Conservation (phyloP, 1,284 basidiomycete species). For the Afroboletus lepidellus region DNA sequence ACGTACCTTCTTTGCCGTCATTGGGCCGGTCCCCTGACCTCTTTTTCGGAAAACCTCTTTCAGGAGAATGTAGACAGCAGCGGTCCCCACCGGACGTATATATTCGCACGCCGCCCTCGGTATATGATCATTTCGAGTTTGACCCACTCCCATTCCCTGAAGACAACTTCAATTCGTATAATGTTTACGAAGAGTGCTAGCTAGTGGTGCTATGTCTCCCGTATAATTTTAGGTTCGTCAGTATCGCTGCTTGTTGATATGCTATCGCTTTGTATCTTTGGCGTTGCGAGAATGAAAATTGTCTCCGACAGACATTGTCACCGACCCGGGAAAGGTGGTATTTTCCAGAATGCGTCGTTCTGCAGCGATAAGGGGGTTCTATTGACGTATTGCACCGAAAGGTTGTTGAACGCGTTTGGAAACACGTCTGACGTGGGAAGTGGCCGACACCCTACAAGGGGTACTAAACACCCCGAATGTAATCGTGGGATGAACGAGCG, state of each 20-base stretch:
- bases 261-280: conserved; percentile 27
- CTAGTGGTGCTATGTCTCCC: conserved; percentile 44
- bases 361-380: conserved; percentile 21
- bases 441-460: conserved; percentile 42
- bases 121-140: conserved; percentile 61
- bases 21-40: conserved; percentile 48
- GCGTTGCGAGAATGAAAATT: background rate
- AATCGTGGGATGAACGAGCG: conserved; percentile 10
- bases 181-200: conserved; percentile 68
- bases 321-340: background rate
- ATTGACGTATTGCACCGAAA: conserved; percentile 52
- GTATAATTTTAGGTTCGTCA: conserved; percentile 25
- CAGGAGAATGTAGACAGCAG: conserved; percentile 48
- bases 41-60: conserved; percentile 46
- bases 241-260: conserved; percentile 29
- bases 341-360: conserved; percentile 32
- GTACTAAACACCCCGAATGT: conserved; percentile 37
- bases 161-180: conserved; percentile 43
- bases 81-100: conserved; percentile 56
- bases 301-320: background rate
- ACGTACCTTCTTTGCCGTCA: conserved; percentile 63
- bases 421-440: conserved; percentile 49
- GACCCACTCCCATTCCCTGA: conserved; percentile 66
- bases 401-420: conserved; percentile 69
- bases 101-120: conserved; percentile 55